Base-by-base conservation (phyloP, 1,284 basidiomycete species). In the Sporisorium graminicola region DNA sequence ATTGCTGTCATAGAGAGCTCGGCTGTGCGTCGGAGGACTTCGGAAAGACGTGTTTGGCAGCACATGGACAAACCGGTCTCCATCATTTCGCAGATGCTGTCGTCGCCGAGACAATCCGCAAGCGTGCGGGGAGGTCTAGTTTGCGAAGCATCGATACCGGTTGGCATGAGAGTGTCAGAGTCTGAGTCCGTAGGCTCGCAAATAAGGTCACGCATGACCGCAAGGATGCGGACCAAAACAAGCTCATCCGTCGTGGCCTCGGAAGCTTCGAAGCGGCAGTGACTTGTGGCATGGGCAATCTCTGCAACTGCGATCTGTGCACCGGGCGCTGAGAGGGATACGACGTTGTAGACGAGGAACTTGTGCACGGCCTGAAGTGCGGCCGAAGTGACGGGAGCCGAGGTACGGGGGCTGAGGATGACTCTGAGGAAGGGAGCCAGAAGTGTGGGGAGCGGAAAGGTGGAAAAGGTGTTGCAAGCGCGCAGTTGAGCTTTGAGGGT, bases 11-110 rank as follows among this genome's bases (percentile, higher is more conserved):
- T 96, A 0, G 92, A 93, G n/a, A 90, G 90, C 86, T 98, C 95
- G 1, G 97, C 95, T n/a, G 93, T 94, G 42, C 92, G 90, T 51
- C 97, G 90, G 20, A 97, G 88, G 62, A 93, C 91, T 86, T 95
- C 94, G 81, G 93, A 94, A 6, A 98, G 88, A 46, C 97, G 89
- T 89, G 96, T 97, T 85, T 98, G 94, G 86, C 96, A 98, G 78
- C 95, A 95, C 81, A 97, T 98, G 37, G 94, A 97, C 74, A 99
- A 87, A 1, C 97, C 95, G 6, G 96, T 98, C 87, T 99, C 97
- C 82, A 99, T 88, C 91, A 99, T 95, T 87, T 98, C 96, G 86
- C 97, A 99, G 22, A 99, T 92, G 85, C 95, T 93, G 67, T 97
- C 91, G 82, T 99, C 96, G 42, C 93, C 73, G 10, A 85, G 78